Base-by-base conservation (phyloP, 2,329 filamentous ascomycete genomes). In the Harringtonia lauricola region DNA sequence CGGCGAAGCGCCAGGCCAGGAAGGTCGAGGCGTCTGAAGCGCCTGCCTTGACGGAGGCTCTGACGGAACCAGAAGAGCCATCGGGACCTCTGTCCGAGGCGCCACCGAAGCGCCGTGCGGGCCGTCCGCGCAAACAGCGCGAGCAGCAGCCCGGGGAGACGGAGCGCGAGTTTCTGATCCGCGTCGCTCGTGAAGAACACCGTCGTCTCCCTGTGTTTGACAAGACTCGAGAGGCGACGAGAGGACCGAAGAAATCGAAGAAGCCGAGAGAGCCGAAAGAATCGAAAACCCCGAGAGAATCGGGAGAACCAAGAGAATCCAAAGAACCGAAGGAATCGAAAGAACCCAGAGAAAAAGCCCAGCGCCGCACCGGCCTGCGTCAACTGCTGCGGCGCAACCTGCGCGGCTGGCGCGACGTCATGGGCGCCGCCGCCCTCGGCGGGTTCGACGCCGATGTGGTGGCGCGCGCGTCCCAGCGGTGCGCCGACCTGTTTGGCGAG, bases 341-440 rank as follows among this genome's bases (percentile, higher is more conserved):
- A 33, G 30, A 8, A n/a, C 8, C 30, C 13, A 33, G 13, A 33
- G 13, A 26, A 10, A 26, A 6, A 6, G 24, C 24, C 24, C 24
- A 10, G n/a, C n/a, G n/a, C n/a, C n/a, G n/a, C n/a, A n/a, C 24
- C 24, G 6, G 7, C 24, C 24, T 26, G 7, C 24, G 24, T 10
- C 24, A 26, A 26, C 29, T 30, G 31, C 19, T 30, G 36, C 49
- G 53, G 41, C 69, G 59, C 57, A 68, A 60, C 14, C 64, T 78
- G 13, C 74, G 84, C 19, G 84, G 94, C 63, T 96, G 90, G 90
- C 83, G 79, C 51, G 86, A 94, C 51, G 74, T 95, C 2, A 64
- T 95, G 24, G 85, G 85, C 1, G 71, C 87, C 1, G 90, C 90
- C 3, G 74, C 85, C 0, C 64, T 94, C 40, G 75, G 75, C 2